Evolutionary conservation across 2,329 filamentous ascomycete species (phyloP).

Genomic region (Biscogniauxia sp.): DNA sequence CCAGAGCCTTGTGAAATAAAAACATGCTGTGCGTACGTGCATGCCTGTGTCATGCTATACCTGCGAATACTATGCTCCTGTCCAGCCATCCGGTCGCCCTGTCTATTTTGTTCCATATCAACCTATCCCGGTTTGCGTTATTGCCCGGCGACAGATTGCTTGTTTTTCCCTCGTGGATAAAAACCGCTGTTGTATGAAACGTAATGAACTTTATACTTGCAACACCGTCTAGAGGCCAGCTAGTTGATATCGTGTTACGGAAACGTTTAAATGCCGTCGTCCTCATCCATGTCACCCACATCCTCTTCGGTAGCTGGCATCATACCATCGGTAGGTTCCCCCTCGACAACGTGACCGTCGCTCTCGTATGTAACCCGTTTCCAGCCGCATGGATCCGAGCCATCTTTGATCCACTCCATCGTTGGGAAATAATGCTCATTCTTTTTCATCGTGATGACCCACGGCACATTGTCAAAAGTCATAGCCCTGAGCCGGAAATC

Average conservation of each 20-base stretch:
- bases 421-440: conserved; percentile 92
- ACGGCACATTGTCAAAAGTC: conserved; percentile 96
- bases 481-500: conserved; percentile 96
- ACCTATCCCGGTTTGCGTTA: too few species aligned
- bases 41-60: too few species aligned
- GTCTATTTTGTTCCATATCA: too few species aligned
- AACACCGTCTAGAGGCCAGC: not conserved
- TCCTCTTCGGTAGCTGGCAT: conserved; percentile 37
- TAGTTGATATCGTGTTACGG: not conserved
- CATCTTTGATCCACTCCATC: conserved; percentile 67
- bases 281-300: conserved; percentile 40
- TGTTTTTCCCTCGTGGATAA: too few species aligned
- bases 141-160: too few species aligned
- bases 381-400: conserved; percentile 59
- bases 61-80: too few species aligned
- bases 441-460: conserved; percentile 99
- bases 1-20: too few species aligned
- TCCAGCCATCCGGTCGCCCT: too few species aligned
- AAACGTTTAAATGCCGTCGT: conserved; percentile 15
- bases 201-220: not conserved
- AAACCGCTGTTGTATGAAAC: not conserved
- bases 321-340: conserved; percentile 53
- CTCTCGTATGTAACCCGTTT: conserved; percentile 61
- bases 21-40: too few species aligned
- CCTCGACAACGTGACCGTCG: conserved; percentile 46